These are phyloP conservation scores for Xylariaceae sp. DNA, from an alignment of 2,329 filamentous ascomycete genomes.

Conservation along the genomic window DNA sequence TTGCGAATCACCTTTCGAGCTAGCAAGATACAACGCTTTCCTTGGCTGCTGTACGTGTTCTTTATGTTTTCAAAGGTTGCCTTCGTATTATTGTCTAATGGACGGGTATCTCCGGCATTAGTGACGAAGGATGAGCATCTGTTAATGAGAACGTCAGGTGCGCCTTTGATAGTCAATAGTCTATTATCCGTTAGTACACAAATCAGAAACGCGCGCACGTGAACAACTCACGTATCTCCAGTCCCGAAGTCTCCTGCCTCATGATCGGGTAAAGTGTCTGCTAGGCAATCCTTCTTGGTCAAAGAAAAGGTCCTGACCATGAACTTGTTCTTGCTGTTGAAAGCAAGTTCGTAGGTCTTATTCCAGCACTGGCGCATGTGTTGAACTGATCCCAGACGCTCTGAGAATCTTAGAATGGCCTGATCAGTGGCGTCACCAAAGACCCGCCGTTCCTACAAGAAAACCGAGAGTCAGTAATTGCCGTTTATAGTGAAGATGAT, in stretches of 20 bases:
- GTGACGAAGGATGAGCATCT: conserved; percentile 66
- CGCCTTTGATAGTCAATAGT: conserved; percentile 78
- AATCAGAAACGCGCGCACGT: conserved; percentile 11
- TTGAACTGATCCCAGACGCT: conserved; percentile 65
- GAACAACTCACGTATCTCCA: conserved; percentile 45
- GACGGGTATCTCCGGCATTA: conserved; percentile 59
- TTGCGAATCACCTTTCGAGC: conserved; percentile 64
- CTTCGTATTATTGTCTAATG: conserved; percentile 55
- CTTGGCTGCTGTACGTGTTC: conserved; percentile 71
- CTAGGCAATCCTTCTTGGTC: conserved; percentile 47
- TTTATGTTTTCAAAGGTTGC: conserved; percentile 64
- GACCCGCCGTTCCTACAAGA: conserved; percentile 60
- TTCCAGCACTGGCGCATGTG: conserved; percentile 69
- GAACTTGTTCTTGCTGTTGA: conserved; percentile 86
- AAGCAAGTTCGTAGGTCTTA: conserved; percentile 71
- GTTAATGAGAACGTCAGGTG: conserved; percentile 74
- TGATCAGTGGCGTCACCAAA: conserved; percentile 80
- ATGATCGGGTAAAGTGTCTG: conserved; percentile 46
- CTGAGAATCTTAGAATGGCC: conserved; percentile 74
- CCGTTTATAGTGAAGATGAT: too few relatives aligned
- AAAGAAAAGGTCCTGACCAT: conserved; percentile 71
- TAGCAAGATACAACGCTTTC: conserved; percentile 71
- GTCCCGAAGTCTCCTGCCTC: conserved; percentile 46
- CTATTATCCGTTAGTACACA: conserved; percentile 57
- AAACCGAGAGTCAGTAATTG: not conserved